Percentiles rank a stretch among this genome's conserved stretches.
phyloP scores from a whole-genome alignment of 1,139 yeast genomes.

The Geotrichum fermentans region DNA sequence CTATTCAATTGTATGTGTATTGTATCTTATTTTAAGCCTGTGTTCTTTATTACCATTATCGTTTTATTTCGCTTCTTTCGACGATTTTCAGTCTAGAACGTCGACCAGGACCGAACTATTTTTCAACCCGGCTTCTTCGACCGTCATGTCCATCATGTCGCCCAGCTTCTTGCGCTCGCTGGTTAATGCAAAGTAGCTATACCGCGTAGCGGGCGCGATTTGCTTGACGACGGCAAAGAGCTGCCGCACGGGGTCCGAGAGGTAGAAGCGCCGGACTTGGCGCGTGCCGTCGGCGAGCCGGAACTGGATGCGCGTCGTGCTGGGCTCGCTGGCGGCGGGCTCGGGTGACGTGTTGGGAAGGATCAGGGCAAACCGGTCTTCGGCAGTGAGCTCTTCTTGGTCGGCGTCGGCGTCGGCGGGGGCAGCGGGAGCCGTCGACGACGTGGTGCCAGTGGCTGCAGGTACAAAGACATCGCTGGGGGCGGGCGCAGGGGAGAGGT shows the following conservation, averaged over 20 bases:
- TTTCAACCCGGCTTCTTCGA: constrained; percentile 69
- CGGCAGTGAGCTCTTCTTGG: constrained; percentile 24
- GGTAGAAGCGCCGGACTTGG: constrained; percentile 61
- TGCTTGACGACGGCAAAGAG: constrained; percentile 57
- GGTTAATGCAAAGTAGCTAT: constrained; percentile 53
- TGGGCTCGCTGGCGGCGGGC: constrained; percentile 50
- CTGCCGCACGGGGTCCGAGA: constrained; percentile 53
- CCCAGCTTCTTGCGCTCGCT: constrained; percentile 61
- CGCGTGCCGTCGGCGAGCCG: constrained; percentile 83
- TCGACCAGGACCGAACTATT: constrained; percentile 84
- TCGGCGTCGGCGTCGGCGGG: not conserved
- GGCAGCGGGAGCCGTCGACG: not conserved
- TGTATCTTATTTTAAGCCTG: not conserved
- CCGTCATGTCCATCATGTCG: constrained; percentile 51
- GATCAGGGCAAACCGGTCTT: constrained; percentile 44
- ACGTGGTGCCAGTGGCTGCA: too few relatives aligned
- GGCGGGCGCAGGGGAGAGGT: constrained; percentile 26
- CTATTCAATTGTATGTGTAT: not conserved
- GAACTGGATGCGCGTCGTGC: constrained; percentile 74
- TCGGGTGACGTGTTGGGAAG: constrained; percentile 52
- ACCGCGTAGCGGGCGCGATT: constrained; percentile 46
- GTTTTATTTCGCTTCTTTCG: not conserved
- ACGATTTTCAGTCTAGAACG: constrained; percentile 36
- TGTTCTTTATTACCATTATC: not conserved
- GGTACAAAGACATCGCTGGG: too few relatives aligned